phyloP scores from a whole-genome alignment of 805 yeast species.

The Kregervanrija delftensis region DNA sequence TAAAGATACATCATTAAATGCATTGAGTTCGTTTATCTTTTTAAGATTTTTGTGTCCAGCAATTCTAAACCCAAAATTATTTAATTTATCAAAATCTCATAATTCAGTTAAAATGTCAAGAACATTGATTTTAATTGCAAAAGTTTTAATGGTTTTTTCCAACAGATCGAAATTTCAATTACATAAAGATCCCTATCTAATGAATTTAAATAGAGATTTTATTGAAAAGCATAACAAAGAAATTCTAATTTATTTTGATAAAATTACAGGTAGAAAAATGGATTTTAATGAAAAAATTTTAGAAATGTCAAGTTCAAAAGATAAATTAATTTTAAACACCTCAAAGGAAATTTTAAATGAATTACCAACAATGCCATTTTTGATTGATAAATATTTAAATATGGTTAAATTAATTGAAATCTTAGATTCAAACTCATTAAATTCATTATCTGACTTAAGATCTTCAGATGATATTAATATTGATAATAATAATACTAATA shows the following conservation, averaged over 20 bases:
- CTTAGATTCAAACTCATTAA: conserved; percentile 22
- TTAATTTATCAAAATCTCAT: conserved; percentile 62
- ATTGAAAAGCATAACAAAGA: conserved; percentile 51
- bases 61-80: conserved; percentile 79
- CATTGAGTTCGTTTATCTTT: conserved; percentile 78
- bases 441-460: conserved; percentile 6
- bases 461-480: conserved; percentile 14
- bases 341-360: conserved; percentile 48
- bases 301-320: conserved; percentile 49
- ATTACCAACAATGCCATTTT: conserved; percentile 60
- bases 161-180: conserved; percentile 67
- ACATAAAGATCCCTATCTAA: conserved; percentile 77
- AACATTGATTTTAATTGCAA: conserved; percentile 76
- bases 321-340: conserved; percentile 51
- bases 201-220: conserved; percentile 58
- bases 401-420: conserved; percentile 46
- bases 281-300: conserved; percentile 53
- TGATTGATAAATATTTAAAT: conserved; percentile 59
- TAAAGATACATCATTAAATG: conserved; percentile 47
- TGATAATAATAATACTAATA: conserved; percentile 9
- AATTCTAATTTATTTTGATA: conserved; percentile 62
- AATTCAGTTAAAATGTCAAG: conserved; percentile 68
- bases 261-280: conserved; percentile 60
- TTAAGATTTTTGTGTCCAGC: conserved; percentile 88
- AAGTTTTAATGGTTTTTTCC: conserved; percentile 70